Conservation (phyloP, 1,284 basidiomycete genomes). For the Coniophora puteana region DNA sequence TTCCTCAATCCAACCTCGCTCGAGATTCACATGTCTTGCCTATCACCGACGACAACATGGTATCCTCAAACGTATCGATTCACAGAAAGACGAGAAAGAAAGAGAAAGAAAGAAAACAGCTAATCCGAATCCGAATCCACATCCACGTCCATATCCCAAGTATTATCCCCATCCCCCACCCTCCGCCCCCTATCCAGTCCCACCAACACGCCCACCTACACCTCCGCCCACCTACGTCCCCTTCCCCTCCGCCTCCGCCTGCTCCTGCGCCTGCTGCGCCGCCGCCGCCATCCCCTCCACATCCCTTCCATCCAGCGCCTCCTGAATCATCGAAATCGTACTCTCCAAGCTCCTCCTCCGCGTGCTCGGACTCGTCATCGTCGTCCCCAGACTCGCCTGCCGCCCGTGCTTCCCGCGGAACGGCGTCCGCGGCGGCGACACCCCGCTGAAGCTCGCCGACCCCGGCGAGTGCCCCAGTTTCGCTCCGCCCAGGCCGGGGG, state of each 20-base stretch:
- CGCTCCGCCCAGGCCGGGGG: too few relatives aligned
- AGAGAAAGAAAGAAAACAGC: neutral
- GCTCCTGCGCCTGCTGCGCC: neutral
- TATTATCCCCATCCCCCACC: neutral
- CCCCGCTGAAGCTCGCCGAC: too few relatives aligned
- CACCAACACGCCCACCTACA: too few relatives aligned
- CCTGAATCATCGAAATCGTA: conserved; percentile 93
- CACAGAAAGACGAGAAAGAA: too few relatives aligned
- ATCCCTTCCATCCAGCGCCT: conserved; percentile 73
- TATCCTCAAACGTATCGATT: too few relatives aligned
- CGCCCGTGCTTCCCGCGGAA: conserved; percentile 82
- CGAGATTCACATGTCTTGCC: too few relatives aligned
- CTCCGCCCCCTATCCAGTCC: neutral
- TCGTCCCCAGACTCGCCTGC: conserved; percentile 92
- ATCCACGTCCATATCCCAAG: neutral
- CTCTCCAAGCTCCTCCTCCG: conserved; percentile 91
- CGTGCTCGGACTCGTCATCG: conserved; percentile 93
- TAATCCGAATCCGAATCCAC: neutral
- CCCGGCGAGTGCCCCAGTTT: too few relatives aligned
- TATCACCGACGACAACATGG: too few relatives aligned
- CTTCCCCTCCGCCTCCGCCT: neutral
- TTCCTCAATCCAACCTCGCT: too few relatives aligned
- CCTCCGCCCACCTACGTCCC: neutral
- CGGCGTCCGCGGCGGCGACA: conserved; percentile 33
- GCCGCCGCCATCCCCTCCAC: conserved; percentile 20